phyloP scores from a whole-genome alignment of 1,284 basidiomycete species.

The Ganoderma meredithae region DNA sequence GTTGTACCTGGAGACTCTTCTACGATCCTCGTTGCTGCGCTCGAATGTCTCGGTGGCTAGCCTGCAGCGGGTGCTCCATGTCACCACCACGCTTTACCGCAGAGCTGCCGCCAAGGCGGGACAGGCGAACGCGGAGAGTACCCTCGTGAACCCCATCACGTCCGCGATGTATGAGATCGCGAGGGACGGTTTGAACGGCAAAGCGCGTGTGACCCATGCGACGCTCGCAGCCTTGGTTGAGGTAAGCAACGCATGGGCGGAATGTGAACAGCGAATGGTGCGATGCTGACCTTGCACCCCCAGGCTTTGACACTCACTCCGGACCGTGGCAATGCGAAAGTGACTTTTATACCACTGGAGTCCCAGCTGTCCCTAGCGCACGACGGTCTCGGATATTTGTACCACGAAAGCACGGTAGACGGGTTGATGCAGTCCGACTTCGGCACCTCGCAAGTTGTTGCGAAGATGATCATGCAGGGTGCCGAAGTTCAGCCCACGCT shows the following conservation, averaged over 20 bases:
- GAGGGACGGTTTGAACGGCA: constrained; percentile 60
- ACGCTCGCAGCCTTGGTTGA: constrained; percentile 61
- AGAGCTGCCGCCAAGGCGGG: constrained; percentile 30
- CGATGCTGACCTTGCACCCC: not conserved
- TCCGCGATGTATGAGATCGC: constrained; percentile 62
- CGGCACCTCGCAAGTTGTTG: constrained; percentile 56
- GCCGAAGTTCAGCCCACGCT: constrained; percentile 41
- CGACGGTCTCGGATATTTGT: constrained; percentile 60
- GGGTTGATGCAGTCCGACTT: constrained; percentile 59
- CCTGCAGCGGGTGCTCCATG: constrained; percentile 59
- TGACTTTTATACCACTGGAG: constrained; percentile 32
- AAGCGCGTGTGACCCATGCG: constrained; percentile 55
- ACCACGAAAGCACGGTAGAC: constrained; percentile 54
- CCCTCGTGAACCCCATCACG: constrained; percentile 50
- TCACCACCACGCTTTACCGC: constrained; percentile 52
- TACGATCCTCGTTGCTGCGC: constrained; percentile 60
- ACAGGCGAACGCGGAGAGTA: constrained; percentile 36
- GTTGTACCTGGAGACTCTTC: constrained; percentile 59
- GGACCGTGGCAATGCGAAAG: constrained; percentile 23
- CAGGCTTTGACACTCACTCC: constrained; percentile 35
- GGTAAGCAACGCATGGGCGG: constrained; percentile 41
- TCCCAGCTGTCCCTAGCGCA: constrained; percentile 51
- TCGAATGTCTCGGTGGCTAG: constrained; percentile 54
- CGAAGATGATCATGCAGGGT: constrained; percentile 59
- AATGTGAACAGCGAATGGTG: not conserved